Evolutionary conservation across 495 filamentous ascomycete genomes (phyloP), one percentile per base, ranked within the genome.

Genomic region (Rusavskia elegans): DNA sequence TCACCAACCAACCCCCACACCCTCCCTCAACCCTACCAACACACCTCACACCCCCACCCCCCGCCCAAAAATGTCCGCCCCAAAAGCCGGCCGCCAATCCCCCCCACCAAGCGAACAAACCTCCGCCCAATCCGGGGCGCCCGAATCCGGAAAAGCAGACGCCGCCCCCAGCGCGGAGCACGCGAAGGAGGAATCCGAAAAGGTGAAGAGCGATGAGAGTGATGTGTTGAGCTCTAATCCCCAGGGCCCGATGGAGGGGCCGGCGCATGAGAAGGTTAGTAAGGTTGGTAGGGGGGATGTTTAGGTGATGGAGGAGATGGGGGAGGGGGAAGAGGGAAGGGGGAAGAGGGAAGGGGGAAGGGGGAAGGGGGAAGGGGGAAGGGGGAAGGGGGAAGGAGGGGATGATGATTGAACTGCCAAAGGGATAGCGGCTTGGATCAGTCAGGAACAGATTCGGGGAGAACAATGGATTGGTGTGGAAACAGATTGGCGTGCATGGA

Each of bases 71-170:
- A 82, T 83, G 81, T 81, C 81, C 52, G 67, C 71, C 25, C 69
- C 67, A 38, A 71, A 74, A 65, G 59, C 72, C 60, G 85, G 87
- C 65, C 83, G 81, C 58, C 80, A 95, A 64, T 97, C 90, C 10
- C 90, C 90, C 14, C 68, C 79, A 17, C 87, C 85, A 9, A 82
- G 88, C 69, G 48, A 59, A 48, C 83, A 85, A 62, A 63, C 73
- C n/a, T 78, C 74, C 50, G 63, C 68, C 30, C 89, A 96, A 66
- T 68, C 78, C 45, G 63, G 71, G 37, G 78, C 77, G 6, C 58
- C 72, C 3, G 77, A 67, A 35, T 67, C 70, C 41, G 81, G 86
- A 56, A 73, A 82, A 57, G 60, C 59, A 38, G 61, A 71, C 52
- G 61, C 64, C 3, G 59, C 58, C 1, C 60, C 64, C 0, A 57